Evolutionary conservation across 2,329 filamentous ascomycete genomes (phyloP).

Genomic region (Beauveria sp.): DNA sequence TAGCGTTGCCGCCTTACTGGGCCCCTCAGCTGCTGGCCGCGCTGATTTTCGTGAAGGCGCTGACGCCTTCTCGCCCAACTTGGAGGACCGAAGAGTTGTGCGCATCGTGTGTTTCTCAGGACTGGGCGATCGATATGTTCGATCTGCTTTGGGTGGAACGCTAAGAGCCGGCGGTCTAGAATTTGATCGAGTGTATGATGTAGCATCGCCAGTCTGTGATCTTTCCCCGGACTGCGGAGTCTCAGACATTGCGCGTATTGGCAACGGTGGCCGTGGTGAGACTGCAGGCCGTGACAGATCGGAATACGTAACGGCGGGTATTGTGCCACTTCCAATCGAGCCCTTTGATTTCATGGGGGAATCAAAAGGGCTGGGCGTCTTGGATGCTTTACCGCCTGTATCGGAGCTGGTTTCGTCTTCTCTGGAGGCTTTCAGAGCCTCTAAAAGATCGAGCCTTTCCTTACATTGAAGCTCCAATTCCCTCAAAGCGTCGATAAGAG

Average conservation of each 20-base stretch:
- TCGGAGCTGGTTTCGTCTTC: constrained; percentile 25
- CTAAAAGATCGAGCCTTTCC: constrained; percentile 81
- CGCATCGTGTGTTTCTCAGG: constrained; percentile 56
- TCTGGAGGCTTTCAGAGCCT: constrained; percentile 66
- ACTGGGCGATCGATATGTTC: constrained; percentile 41
- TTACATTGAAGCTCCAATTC: constrained; percentile 87
- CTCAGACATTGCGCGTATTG: constrained; percentile 47
- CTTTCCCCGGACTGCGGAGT: constrained; percentile 31
- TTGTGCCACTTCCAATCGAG: constrained; percentile 73
- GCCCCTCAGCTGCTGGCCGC: constrained; percentile 40
- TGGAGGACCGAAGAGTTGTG: constrained; percentile 49
- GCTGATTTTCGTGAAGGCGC: constrained; percentile 34
- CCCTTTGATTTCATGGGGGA: constrained; percentile 32
- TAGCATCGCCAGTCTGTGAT: constrained; percentile 12
- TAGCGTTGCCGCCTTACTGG: constrained; percentile 56
- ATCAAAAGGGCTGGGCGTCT: constrained; percentile 18
- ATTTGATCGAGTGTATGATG: constrained; percentile 3
- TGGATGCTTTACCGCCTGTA: constrained; percentile 14
- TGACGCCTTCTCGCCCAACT: constrained; percentile 33
- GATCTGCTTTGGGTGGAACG: constrained; percentile 27
- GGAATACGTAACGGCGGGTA: constrained; percentile 71
- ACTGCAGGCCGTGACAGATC: constrained; percentile 67
- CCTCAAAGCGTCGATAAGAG: constrained; percentile 71
- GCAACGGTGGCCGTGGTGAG: constrained; percentile 49
- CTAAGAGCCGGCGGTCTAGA: constrained; percentile 25